These are phyloP conservation scores for Penicillium paxilli DNA, from an alignment of 495 filamentous ascomycete species.

Conservation along the genomic window DNA sequence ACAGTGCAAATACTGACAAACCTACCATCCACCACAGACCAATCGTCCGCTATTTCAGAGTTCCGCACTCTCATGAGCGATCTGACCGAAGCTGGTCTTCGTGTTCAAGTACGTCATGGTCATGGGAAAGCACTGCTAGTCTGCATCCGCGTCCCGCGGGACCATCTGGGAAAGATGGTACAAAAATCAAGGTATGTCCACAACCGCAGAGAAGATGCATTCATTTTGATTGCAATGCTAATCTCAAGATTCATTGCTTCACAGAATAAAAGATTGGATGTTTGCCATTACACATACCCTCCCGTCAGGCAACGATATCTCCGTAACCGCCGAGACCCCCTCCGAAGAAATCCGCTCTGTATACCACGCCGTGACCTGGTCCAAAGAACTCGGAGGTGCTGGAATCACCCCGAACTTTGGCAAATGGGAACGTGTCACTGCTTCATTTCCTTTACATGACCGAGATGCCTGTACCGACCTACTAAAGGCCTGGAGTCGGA, in stretches of 20 bases:
- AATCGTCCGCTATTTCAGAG: constrained; percentile 63
- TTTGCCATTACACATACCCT: constrained; percentile 76
- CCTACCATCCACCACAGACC: constrained; percentile 50
- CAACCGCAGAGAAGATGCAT: not conserved
- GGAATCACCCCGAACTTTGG: constrained; percentile 80
- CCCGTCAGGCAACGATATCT: constrained; percentile 58
- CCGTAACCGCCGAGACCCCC: constrained; percentile 64
- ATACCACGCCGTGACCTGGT: constrained; percentile 82
- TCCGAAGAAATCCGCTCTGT: constrained; percentile 90
- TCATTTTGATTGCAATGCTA: too few species aligned
- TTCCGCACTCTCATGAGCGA: constrained; percentile 75
- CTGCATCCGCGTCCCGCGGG: constrained; percentile 67
- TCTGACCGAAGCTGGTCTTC: constrained; percentile 72
- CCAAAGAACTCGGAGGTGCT: constrained; percentile 78
- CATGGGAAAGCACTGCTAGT: constrained; percentile 73
- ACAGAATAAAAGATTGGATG: constrained; percentile 90
- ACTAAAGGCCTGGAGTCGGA: constrained; percentile 80
- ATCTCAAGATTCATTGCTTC: constrained; percentile 2
- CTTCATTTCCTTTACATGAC: constrained; percentile 90
- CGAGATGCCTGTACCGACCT: constrained; percentile 80
- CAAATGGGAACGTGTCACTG: constrained; percentile 78
- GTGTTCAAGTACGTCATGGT: constrained; percentile 82
- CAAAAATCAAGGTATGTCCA: constrained; percentile 59
- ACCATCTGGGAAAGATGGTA: constrained; percentile 49
- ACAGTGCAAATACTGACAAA: not conserved